Evolutionary conservation across 768 basidiomycete species (phyloP).

Genomic region (Strobilomyces dryophilus): DNA sequence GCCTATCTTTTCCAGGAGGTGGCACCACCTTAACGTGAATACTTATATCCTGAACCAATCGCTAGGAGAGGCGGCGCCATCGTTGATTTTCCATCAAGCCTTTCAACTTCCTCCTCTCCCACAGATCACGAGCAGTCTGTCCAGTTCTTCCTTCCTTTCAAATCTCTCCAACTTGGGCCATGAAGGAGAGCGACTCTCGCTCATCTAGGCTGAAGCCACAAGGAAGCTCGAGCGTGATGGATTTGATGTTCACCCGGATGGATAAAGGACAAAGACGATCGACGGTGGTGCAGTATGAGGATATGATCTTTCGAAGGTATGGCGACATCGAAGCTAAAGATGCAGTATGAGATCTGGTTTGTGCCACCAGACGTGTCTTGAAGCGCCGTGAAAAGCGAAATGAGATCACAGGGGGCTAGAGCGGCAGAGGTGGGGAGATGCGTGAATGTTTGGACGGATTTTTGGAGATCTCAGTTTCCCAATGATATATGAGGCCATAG

Average conservation of each 20-base stretch:
- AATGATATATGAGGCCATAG: not conserved
- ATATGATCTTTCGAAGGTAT: not conserved
- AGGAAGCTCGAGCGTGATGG: not conserved
- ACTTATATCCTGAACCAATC: too few relatives aligned
- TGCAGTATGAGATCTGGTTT: not conserved
- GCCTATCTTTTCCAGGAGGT: too few relatives aligned
- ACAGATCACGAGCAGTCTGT: not conserved
- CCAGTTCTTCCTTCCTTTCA: not conserved
- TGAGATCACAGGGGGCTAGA: not conserved
- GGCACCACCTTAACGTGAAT: too few relatives aligned
- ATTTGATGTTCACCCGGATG: not conserved
- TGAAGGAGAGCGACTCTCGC: not conserved
- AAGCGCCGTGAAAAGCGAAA: not conserved
- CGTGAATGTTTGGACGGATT: not conserved
- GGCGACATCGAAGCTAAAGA: too few relatives aligned
- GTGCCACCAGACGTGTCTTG: not conserved
- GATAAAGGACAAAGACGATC: not conserved
- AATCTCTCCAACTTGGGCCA: not conserved
- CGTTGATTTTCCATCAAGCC: not conserved
- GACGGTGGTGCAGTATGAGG: not conserved
- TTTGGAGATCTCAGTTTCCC: not conserved
- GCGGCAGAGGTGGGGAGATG: not conserved
- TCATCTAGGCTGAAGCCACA: not conserved
- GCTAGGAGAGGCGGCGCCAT: not conserved
- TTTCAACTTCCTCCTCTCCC: not conserved